A percentile compares a stretch with the other conserved stretches of the same genome.
phyloP scores from a whole-genome alignment of 2,329 filamentous ascomycete species.

The Trichocomaceae sp. region DNA sequence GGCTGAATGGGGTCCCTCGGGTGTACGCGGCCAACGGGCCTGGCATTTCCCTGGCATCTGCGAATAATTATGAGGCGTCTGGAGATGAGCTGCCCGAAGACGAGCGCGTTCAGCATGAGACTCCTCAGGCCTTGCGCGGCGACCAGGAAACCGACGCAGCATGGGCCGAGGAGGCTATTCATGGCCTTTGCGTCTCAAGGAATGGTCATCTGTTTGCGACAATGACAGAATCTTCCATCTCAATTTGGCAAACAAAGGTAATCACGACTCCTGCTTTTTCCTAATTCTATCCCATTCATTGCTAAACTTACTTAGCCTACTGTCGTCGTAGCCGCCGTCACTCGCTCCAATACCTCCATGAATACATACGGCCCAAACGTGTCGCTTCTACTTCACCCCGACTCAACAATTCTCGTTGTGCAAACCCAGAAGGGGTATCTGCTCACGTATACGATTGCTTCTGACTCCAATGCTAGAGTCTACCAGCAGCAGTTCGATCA shows the following conservation, averaged over 20 bases:
- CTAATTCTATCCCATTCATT: conserved; percentile 24
- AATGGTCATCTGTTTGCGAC: conserved; percentile 79
- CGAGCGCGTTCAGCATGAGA: conserved; percentile 18
- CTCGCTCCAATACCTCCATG: conserved; percentile 73
- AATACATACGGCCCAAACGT: conserved; percentile 78
- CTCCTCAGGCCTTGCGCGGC: conserved; percentile 19
- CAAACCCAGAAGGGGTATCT: conserved; percentile 80
- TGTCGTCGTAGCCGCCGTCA: conserved; percentile 75
- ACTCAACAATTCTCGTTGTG: conserved; percentile 85
- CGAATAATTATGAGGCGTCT: conserved; percentile 20
- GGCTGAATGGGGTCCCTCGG: conserved; percentile 45
- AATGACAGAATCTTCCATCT: conserved; percentile 76
- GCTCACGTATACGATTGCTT: conserved; percentile 88
- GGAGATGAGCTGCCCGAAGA: conserved; percentile 12
- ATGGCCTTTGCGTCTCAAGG: conserved; percentile 69
- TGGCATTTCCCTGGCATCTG: conserved; percentile 25
- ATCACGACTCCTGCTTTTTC: conserved; percentile 11
- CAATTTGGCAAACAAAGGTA: conserved; percentile 96
- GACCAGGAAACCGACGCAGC: conserved; percentile 23
- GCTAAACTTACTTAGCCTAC: conserved; percentile 59
- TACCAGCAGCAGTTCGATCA: conserved; percentile 72
- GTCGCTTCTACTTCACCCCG: conserved; percentile 77
- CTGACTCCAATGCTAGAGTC: conserved; percentile 72
- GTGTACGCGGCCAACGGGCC: conserved; percentile 44
- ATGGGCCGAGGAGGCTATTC: conserved; percentile 58